Conservation (phyloP, 2,329 filamentous ascomycete species). For the Corinectria fuckeliana region DNA sequence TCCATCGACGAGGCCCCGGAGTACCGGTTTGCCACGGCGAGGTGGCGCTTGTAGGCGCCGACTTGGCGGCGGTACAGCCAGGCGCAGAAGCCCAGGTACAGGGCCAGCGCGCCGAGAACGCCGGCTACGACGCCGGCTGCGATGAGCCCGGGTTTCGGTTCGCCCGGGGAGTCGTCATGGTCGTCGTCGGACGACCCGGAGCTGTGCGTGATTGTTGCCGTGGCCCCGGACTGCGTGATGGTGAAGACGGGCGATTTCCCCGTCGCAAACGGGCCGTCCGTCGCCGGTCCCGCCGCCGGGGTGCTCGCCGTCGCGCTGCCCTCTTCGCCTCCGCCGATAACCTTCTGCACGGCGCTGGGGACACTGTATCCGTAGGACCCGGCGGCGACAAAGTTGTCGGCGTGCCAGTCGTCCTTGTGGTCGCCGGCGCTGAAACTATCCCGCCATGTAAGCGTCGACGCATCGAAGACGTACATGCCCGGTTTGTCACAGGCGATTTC, state of each 20-base stretch:
- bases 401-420: slow-evolving; percentile 62
- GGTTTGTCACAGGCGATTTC: slow-evolving; percentile 62
- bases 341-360: slow-evolving; percentile 56
- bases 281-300: slow-evolving; percentile 60
- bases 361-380: slow-evolving; percentile 61
- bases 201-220: slow-evolving; percentile 50
- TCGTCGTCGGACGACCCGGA: slow-evolving; percentile 8
- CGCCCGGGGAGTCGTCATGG: slow-evolving; percentile 5
- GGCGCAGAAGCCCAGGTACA: slow-evolving; percentile 73
- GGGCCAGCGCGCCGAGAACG: slow-evolving; percentile 65
- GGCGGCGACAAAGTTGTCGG: slow-evolving; percentile 52
- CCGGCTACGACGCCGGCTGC: slow-evolving; percentile 66
- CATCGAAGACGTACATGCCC: slow-evolving; percentile 74
- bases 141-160: slow-evolving; percentile 50
- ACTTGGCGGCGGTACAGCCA: slow-evolving; percentile 78
- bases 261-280: slow-evolving; percentile 73
- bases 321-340: slow-evolving; percentile 56
- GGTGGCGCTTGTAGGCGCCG: slow-evolving; percentile 71
- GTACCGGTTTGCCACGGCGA: slow-evolving; percentile 68
- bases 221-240: slow-evolving; percentile 57
- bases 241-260: slow-evolving; percentile 75
- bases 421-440: slow-evolving; percentile 66
- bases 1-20: slow-evolving; percentile 51
- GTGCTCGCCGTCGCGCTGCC: slow-evolving; percentile 61
- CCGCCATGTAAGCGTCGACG: slow-evolving; percentile 63